Percentiles rank a stretch among this genome's conserved stretches.
Conservation (phyloP, 805 yeast genomes). For the Kazachstania viticola region DNA sequence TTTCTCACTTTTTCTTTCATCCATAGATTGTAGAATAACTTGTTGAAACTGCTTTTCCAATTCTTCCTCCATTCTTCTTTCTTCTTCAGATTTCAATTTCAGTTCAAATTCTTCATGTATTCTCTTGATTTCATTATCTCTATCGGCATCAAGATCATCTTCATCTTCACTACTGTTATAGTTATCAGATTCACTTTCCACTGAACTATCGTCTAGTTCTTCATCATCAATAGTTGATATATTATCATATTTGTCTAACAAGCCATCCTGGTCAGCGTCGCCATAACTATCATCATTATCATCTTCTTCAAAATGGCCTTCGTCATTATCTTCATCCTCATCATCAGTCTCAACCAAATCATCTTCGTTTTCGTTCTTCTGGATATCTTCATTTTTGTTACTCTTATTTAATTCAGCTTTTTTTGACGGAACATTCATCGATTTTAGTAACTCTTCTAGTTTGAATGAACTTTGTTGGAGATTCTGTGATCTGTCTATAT, state of each 20-base stretch:
- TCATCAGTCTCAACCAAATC: constrained; percentile 5
- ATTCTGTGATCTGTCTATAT: constrained; percentile 27
- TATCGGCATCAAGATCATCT: constrained; percentile 21
- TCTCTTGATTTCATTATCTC: constrained; percentile 24
- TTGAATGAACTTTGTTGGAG: constrained; percentile 34
- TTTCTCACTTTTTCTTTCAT: constrained; percentile 26
- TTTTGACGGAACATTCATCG: too few species aligned
- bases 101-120: constrained; percentile 30
- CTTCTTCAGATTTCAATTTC: constrained; percentile 31
- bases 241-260: not conserved
- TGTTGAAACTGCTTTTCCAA: constrained; percentile 46
- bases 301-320: constrained; percentile 23
- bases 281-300: constrained; percentile 10
- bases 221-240: not conserved
- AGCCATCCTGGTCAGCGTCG: not conserved
- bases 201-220: constrained; percentile 10
- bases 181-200: constrained; percentile 8
- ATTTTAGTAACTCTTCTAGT: constrained; percentile 15
- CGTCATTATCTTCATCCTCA: constrained; percentile 14
- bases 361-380: constrained; percentile 1
- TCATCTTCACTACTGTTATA: constrained; percentile 15
- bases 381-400: constrained; percentile 1
- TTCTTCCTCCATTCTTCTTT: constrained; percentile 36
- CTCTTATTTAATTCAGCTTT: not conserved
- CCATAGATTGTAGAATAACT: constrained; percentile 42